Conservation (phyloP, 192 early-diverging fungal genomes). For the Backusella tuberculispora region DNA sequence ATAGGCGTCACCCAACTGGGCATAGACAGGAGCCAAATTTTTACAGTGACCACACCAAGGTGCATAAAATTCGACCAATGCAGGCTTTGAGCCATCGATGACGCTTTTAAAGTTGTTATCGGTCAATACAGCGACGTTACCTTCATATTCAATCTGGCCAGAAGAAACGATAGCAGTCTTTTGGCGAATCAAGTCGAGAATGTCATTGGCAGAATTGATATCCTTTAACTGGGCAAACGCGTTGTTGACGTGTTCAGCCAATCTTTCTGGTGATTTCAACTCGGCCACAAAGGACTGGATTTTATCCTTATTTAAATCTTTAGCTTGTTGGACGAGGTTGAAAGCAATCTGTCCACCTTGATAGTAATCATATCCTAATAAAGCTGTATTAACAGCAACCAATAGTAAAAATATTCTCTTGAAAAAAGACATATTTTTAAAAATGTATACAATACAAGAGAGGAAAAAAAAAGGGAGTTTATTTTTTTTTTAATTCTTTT, state of each 20-base stretch:
- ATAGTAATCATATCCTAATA: conserved; percentile 40
- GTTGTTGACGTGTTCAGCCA: conserved; percentile 35
- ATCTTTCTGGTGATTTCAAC: conserved; percentile 33
- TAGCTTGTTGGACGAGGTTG: conserved; percentile 38
- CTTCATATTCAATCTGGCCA: conserved; percentile 21
- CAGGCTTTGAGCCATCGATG: conserved; percentile 75
- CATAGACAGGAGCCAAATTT: conserved; percentile 71
- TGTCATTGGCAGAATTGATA: conserved; percentile 33
- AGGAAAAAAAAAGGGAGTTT: conserved; percentile 15
- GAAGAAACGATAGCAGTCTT: conserved; percentile 19
- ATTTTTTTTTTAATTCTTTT: background rate
- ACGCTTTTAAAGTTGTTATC: conserved; percentile 64
- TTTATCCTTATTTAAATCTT: conserved; percentile 38
- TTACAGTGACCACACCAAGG: conserved; percentile 92
- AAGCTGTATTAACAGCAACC: conserved; percentile 31
- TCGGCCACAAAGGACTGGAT: conserved; percentile 23
- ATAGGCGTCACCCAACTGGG: conserved; percentile 80
- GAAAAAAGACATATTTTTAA: conserved; percentile 37
- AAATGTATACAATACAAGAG: conserved; percentile 9
- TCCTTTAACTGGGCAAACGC: conserved; percentile 43
- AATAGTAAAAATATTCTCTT: conserved; percentile 42
- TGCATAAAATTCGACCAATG: conserved; percentile 88
- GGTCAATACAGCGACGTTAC: conserved; percentile 58
- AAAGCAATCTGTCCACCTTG: conserved; percentile 36
- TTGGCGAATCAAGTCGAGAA: conserved; percentile 26